Evolutionary conservation across 148 eudicot species (phyloP).

Genomic region (Spergularia marina): DNA sequence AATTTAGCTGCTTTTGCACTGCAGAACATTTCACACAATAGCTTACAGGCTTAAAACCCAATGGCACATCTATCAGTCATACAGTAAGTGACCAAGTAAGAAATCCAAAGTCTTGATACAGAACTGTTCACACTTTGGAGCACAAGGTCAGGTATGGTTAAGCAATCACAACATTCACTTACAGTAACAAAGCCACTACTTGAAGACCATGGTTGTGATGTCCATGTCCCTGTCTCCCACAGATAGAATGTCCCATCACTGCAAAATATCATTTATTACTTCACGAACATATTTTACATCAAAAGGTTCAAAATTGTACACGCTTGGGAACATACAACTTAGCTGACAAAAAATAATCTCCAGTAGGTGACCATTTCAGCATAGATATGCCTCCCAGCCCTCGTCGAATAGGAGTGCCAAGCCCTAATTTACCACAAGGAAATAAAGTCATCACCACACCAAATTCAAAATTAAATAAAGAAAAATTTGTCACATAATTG

Average conservation of each 20-base stretch:
- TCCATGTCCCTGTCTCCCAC: slow-evolving; percentile 98
- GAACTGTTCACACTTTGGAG: not conserved
- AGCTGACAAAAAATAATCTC: slow-evolving; percentile 93
- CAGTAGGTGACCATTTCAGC: slow-evolving; percentile 88
- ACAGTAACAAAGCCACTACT: slow-evolving; percentile 88
- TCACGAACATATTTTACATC: not conserved
- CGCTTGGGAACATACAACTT: slow-evolving; percentile 59
- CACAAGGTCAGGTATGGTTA: not conserved
- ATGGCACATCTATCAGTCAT: not conserved
- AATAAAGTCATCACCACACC: not conserved
- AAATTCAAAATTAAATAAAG: not conserved
- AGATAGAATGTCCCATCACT: slow-evolving; percentile 98
- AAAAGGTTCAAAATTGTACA: not conserved
- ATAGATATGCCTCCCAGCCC: slow-evolving; percentile 90
- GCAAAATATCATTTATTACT: slow-evolving; percentile 24
- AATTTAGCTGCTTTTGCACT: not conserved
- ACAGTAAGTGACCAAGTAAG: not conserved
- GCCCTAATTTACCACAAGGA: slow-evolving; percentile 43
- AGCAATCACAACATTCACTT: slow-evolving; percentile 25
- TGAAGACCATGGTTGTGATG: slow-evolving; percentile 94
- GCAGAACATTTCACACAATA: not conserved
- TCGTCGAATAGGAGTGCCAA: slow-evolving; percentile 91
- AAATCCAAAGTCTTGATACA: not conserved
- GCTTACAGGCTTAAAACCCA: not conserved
- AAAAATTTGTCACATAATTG: not conserved